Base-by-base conservation (phyloP, 441 rosid genomes). In the Erodium moschatum region DNA sequence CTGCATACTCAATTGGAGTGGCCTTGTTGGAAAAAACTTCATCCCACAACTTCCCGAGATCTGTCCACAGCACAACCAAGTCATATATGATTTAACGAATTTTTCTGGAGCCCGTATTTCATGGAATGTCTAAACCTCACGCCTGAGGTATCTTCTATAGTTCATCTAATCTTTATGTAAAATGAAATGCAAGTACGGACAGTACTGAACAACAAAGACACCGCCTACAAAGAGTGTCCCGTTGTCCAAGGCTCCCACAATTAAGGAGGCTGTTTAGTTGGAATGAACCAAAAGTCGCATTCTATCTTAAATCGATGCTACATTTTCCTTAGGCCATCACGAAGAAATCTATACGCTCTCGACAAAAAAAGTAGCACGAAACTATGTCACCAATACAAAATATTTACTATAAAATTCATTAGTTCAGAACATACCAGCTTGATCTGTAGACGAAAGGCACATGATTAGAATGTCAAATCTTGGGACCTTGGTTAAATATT, bases 381-480 rank as follows among this genome's bases (percentile, higher is more conserved):
- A 15, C 19, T 50, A 50, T 15, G 19, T 50, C 58, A 50, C 18
- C 58, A 50, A 19, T 50, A n/a, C 58, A 50, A 50, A 33, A 33
- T 0, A 33, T 1, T 24, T 24, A 24, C 27, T 24, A 2, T 24
- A 33, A 60, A 46, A 16, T 31, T 15, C 20, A 69, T 15, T 18
- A 12, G 40, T 10, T 12, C 11, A 11, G 62, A 72, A 72, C 86
- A 64, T 84, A 94, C 98, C 96, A 8, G 85, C 83, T 75, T 81
- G 87, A 67, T 91, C 89, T 0, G 80, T 52, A 21, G 88, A 80
- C 13, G 96, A 87, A 79, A 94, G 93, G 75, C 89, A 89, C 93
- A 85, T 73, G 71, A 87, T 72, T 74, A 91, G 85, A 77, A 88
- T 81, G 84, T 81, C 70, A 66, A 94, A 94, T 84, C 98, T 91